Evolutionary conservation across 371 early-diverging fungal species (phyloP).

Genomic region (Mortierella sp.): DNA sequence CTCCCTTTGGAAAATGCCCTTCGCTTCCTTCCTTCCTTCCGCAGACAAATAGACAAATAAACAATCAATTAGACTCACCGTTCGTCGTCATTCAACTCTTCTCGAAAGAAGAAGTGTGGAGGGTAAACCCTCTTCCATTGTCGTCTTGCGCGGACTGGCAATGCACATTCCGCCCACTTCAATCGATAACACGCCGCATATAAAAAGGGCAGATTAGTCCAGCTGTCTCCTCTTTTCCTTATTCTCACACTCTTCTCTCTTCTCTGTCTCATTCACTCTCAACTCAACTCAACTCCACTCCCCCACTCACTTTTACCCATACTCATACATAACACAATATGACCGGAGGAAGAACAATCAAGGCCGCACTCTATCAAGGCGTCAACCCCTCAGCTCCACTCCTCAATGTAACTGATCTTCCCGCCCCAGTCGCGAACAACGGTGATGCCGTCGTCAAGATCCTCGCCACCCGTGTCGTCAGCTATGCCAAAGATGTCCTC

Average conservation of each 20-base stretch:
- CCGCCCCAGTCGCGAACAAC: slow-evolving; percentile 24
- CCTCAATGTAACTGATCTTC: slow-evolving; percentile 17
- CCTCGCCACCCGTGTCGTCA: slow-evolving; percentile 34
- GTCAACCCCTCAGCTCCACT: slow-evolving; percentile 17
- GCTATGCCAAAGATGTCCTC: slow-evolving; percentile 26
- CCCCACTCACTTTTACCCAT: background rate
- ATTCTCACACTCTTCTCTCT: background rate
- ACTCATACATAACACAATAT: background rate
- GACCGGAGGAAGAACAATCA: slow-evolving; percentile 14
- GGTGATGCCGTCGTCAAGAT: slow-evolving; percentile 47
- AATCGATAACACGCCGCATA: background rate
- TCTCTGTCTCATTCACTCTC: background rate
- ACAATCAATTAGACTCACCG: background rate
- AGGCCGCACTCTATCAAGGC: slow-evolving; percentile 26
- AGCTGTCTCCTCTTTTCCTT: background rate
- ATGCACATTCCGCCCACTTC: background rate
- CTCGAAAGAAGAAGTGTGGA: background rate
- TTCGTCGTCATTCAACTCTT: background rate
- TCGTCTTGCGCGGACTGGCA: background rate
- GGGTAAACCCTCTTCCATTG: background rate
- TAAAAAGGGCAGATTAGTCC: background rate
- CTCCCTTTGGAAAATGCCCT: background rate
- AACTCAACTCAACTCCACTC: background rate
- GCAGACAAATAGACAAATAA: background rate
- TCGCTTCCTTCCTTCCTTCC: background rate